Evolutionary conservation across 2,329 filamentous ascomycete genomes (phyloP), one percentile per base, ranked within the genome.

Genomic region (Acarospora socialis): DNA sequence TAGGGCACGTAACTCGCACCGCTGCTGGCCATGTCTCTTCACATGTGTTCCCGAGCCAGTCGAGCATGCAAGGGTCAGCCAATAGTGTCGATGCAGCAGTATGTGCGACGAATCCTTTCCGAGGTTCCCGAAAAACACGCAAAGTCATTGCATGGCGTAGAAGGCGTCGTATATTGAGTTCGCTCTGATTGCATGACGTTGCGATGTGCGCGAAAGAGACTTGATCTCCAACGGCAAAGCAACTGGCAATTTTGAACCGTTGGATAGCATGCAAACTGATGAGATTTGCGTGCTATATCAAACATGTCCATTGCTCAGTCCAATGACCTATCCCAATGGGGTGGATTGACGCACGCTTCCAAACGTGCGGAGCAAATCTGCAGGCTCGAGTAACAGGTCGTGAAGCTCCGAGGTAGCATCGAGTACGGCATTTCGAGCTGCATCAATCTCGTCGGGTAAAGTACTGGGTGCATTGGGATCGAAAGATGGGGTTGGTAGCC

Each of bases 141-240:
- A 27, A 21, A 17, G 26, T 18, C 6, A 36, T 41, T 1, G 42
- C 36, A 19, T 36, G 44, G 21, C 42, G 34, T n/a, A 42, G 10
- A 10, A 43, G 29, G 13, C 41, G 41, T 16, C 34, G 34, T 12
- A 44, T 16, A 19, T 41, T 22, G 7, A 22, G 15, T 23, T 37
- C 38, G 9, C 16, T 6, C 5, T 41, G 20, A 14, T 35, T 30
- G 29, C 30, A 35, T 21, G 29, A 24, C 7, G 14, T 12, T n/a
- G 34, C 37, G 2, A 43, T 37, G 15, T 42, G 21, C 5, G 13
- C 9, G 21, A 40, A 43, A 10, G 40, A 34, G 14, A 43, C 33
- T 18, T 16, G 18, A 4, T 29, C 33, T 22, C 40, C 24, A n/a
- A 43, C 18, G 8, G 42, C 38, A 10, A 43, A 26, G 9, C 33